Conservation (phyloP, 352 stramenopile genomes). For the Phytopythium ostracodes region DNA sequence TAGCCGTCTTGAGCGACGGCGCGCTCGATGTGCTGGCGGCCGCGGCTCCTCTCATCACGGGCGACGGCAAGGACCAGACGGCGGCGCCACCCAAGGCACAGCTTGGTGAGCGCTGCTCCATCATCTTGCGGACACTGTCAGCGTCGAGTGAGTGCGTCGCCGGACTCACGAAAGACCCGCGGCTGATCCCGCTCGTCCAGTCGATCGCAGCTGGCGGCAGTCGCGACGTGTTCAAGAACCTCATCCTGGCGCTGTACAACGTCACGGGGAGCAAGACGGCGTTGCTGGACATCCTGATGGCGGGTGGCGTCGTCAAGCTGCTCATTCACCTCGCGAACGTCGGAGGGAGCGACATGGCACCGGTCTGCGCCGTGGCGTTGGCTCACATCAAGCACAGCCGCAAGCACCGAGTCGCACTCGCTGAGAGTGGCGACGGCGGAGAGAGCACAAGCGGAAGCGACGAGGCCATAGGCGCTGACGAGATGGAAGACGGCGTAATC, state of each 20-base stretch:
- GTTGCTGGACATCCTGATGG: constrained; percentile 45
- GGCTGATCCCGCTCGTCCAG: constrained; percentile 47
- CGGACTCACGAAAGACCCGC: constrained; percentile 42
- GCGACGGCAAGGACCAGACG: neutral
- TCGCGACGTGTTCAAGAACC: constrained; percentile 49
- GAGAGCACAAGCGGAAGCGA: constrained; percentile 9
- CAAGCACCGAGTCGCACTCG: constrained; percentile 31
- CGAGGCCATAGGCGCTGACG: constrained; percentile 29
- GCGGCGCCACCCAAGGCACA: constrained; percentile 12
- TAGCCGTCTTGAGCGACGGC: constrained; percentile 49
- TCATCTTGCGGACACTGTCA: constrained; percentile 69
- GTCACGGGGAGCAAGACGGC: constrained; percentile 44
- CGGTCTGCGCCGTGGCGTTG: constrained; percentile 60
- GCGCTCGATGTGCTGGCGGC: constrained; percentile 54
- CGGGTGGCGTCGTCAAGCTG: constrained; percentile 44
- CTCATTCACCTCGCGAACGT: constrained; percentile 56
- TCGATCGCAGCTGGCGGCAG: constrained; percentile 30
- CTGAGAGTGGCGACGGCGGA: constrained; percentile 1
- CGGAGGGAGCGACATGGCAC: constrained; percentile 53
- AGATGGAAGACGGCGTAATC: constrained; percentile 71
- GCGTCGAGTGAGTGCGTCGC: constrained; percentile 40
- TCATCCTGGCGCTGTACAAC: constrained; percentile 74
- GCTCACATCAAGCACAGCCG: constrained; percentile 76
- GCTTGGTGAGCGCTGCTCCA: constrained; percentile 55
- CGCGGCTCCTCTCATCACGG: constrained; percentile 19